Evolutionary conservation across 2,329 filamentous ascomycete genomes (phyloP).

Genomic region (Corinectria fuckeliana): DNA sequence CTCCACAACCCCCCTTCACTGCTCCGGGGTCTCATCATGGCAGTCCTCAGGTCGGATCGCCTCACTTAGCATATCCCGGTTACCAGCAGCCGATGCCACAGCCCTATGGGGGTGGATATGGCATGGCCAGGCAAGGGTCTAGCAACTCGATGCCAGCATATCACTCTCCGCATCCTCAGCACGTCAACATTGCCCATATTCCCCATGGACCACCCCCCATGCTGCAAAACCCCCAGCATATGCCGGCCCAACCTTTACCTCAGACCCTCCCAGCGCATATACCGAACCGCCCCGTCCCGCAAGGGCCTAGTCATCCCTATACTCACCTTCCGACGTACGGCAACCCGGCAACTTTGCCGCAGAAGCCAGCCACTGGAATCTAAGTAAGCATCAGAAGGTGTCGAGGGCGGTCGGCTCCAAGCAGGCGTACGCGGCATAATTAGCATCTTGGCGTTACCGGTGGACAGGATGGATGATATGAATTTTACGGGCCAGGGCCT

Average conservation of each 20-base stretch:
- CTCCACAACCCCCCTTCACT: slow-evolving; percentile 55
- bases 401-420: slow-evolving; percentile 35
- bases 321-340: slow-evolving; percentile 63
- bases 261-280: slow-evolving; percentile 52
- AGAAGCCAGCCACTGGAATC: slow-evolving; percentile 61
- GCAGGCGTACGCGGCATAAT: slow-evolving; percentile 45
- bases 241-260: slow-evolving; percentile 50
- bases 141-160: slow-evolving; percentile 61
- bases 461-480: slow-evolving; percentile 44
- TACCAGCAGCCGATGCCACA: slow-evolving; percentile 56
- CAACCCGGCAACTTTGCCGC: slow-evolving; percentile 65
- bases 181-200: slow-evolving; percentile 37
- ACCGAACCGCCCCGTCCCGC: slow-evolving; percentile 54
- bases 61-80: slow-evolving; percentile 56
- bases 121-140: slow-evolving; percentile 63
- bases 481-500: slow-evolving; percentile 37
- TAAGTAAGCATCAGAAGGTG: slow-evolving; percentile 45
- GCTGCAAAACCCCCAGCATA: slow-evolving; percentile 46
- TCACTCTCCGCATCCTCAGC: slow-evolving; percentile 48
- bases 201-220: slow-evolving; percentile 51
- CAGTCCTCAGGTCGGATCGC: slow-evolving; percentile 60
- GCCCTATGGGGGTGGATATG: slow-evolving; percentile 57
- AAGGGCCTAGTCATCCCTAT: slow-evolving; percentile 54
- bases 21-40: slow-evolving; percentile 57
- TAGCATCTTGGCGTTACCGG: slow-evolving; percentile 50